Evolutionary conservation across 2,329 filamentous ascomycete species (phyloP), one percentile per base, ranked within the genome.

Genomic region (Tolypocladium cylindrosporum): DNA sequence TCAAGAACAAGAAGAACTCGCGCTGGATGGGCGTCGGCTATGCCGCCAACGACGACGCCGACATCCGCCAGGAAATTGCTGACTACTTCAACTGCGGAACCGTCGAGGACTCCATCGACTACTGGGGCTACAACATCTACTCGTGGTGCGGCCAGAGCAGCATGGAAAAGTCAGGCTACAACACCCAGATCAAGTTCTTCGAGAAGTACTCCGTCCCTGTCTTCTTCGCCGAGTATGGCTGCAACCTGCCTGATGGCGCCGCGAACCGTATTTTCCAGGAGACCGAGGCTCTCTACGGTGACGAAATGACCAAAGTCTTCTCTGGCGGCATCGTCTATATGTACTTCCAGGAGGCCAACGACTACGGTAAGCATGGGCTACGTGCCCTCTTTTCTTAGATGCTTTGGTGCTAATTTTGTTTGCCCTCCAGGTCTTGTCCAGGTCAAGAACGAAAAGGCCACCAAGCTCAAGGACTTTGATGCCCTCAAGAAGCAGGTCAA

Each of bases 111-210:
- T 69, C 88, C 61, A 96, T 97, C 64, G 94, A 99, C 76, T 97
- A 95, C 81, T 99, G 92, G 90, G 94, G 94, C 60, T 97, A 97
- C 87, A 99, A 99, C 82, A 96, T 97, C 77, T 99, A 99, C 83
- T 96, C 92, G 56, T 99, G 94, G 94, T 99, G 94, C 73, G 94
- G 93, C 65, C 74, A 92, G 66, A 96, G 90, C 69, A 84, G 79
- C 67, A 94, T 88, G 77, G 69, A 79, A 41, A 70, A 80, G 60
- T 97, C 94, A 4, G 90, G 91, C 57, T 99, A 92, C 76, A 80
- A 87, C 63, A 81, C 85, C 58, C 89, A 93, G 72, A 91, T 91
- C 65, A 74, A 90, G 64, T 93, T 97, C 77, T 99, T 97, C 79
- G 73, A 79, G 60, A 84, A 87, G 71, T 99, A 94, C 81, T 90